Evolutionary conservation across 2,329 filamentous ascomycete species (phyloP).

Genomic region (Verticillium tricorpus): DNA sequence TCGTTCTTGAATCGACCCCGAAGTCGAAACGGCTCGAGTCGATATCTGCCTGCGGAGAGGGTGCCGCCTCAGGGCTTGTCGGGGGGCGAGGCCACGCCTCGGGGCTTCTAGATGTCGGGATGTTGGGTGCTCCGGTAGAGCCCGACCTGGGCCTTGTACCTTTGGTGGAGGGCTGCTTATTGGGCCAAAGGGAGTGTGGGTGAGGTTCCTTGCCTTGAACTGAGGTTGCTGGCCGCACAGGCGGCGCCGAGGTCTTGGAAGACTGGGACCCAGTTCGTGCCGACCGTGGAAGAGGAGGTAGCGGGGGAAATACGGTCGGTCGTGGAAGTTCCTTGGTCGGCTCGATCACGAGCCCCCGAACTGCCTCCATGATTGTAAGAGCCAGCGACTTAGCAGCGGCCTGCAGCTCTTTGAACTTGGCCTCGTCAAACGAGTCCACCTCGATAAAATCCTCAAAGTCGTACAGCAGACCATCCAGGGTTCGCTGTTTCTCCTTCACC

Average conservation of each 20-base stretch:
- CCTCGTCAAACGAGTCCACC: constrained; percentile 41
- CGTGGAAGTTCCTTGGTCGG: constrained; percentile 1
- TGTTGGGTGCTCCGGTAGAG: neutral
- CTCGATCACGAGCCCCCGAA: constrained; percentile 16
- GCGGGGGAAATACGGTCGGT: constrained; percentile 7
- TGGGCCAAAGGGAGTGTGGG: neutral
- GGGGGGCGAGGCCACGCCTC: neutral
- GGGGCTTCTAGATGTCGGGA: neutral
- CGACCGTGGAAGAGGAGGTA: constrained; percentile 6
- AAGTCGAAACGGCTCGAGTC: constrained; percentile 1
- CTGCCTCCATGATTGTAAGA: constrained; percentile 26
- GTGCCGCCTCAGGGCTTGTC: neutral
- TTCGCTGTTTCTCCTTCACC: constrained; percentile 11
- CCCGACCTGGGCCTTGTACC: neutral
- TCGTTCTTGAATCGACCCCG: neutral
- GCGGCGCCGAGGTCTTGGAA: neutral
- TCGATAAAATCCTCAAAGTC: constrained; percentile 53
- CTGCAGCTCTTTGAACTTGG: constrained; percentile 45
- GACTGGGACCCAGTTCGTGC: neutral
- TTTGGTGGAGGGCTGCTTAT: neutral
- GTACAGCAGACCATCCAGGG: constrained; percentile 33
- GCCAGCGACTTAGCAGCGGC: constrained; percentile 34
- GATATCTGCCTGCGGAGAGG: neutral
- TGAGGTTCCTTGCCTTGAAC: neutral
- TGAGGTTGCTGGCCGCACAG: neutral